Evolutionary conservation across 345 rosid species (phyloP), one percentile per base, ranked within the genome.

Genomic region (Tarenaya hassleriana): DNA sequence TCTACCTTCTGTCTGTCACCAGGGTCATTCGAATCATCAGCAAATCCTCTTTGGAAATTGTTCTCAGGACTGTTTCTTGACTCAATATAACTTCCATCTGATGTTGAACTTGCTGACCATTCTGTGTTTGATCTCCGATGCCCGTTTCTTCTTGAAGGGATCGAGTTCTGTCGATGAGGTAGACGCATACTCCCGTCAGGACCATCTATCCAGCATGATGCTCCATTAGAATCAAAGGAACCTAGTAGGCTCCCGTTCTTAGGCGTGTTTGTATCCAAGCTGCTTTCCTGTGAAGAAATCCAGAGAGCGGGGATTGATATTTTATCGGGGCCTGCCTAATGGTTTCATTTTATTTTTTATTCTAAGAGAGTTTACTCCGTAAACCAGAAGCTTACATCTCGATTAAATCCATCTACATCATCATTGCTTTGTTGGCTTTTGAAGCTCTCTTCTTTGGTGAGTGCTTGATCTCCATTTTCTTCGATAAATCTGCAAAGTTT

Each of bases 101-200:
- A 91, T 63, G 71, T 78, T 49, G 96, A 92, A 58, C 83, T 80
- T 34, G 77, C 60, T 34, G 96, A 91, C 98, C 95, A 91, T 34
- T 87, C 96, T n/a, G 96, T 87, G 68, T 74, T 82, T 55, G 95
- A 78, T 63, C 95, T 77, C 40, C 50, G 59, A 47, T 84, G 94
- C 32, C 66, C 54, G 9, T 66, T 69, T 47, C 51, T 71, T 17
- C 48, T 48, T 9, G 57, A 69, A 45, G 79, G 83, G 55, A 73
- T 71, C 5, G 87, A 77, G 52, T 78, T 73, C 49, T 74, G 77
- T 41, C 74, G 73, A 32, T 61, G 52, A 61, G 67, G 58, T 31
- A 67, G 43, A 14, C 52, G 59, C 11, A 49, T 19, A 44, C 49
- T 70, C 40, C 49, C 75, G 8, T 69, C 67, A 1, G 63, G 34